phyloP scores from a whole-genome alignment of 352 stramenopile species.

The Labyrinthula sp. region DNA sequence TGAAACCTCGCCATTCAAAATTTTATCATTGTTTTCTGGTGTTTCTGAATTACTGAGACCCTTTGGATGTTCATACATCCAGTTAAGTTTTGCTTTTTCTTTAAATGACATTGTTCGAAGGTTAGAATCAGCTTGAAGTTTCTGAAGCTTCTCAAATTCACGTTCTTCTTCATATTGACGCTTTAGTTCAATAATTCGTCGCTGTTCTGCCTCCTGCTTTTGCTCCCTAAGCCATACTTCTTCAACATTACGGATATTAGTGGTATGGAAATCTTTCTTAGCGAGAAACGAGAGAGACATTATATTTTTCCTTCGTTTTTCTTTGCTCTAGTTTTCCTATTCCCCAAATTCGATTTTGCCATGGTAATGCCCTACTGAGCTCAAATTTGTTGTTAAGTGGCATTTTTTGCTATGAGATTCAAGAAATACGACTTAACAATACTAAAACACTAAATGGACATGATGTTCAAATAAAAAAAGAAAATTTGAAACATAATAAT shows the following conservation, averaged over 20 bases:
- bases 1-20: too few species aligned
- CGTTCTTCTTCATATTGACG: constrained; percentile 85
- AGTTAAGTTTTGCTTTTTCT: constrained; percentile 59
- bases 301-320: constrained; percentile 29
- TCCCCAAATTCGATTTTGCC: too few species aligned
- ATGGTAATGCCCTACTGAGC: too few species aligned
- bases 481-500: too few species aligned
- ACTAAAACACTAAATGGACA: too few species aligned
- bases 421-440: too few species aligned
- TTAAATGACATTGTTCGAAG: constrained; percentile 44
- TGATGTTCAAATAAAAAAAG: too few species aligned
- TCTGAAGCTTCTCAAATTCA: constrained; percentile 73
- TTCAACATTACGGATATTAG: constrained; percentile 87
- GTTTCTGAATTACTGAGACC: too few species aligned
- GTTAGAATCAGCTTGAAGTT: constrained; percentile 49
- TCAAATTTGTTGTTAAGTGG: too few species aligned
- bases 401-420: too few species aligned
- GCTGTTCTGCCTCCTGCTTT: constrained; percentile 66
- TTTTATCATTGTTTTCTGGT: too few species aligned
- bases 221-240: constrained; percentile 90
- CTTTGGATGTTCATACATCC: constrained; percentile 85
- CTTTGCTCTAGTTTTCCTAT: too few species aligned
- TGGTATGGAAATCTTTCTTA: constrained; percentile 92
- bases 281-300: constrained; percentile 65
- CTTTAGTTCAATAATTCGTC: constrained; percentile 72